These are phyloP conservation scores for Diaporthe eres DNA, from an alignment of 2,329 filamentous ascomycete genomes.

Conservation along the genomic window DNA sequence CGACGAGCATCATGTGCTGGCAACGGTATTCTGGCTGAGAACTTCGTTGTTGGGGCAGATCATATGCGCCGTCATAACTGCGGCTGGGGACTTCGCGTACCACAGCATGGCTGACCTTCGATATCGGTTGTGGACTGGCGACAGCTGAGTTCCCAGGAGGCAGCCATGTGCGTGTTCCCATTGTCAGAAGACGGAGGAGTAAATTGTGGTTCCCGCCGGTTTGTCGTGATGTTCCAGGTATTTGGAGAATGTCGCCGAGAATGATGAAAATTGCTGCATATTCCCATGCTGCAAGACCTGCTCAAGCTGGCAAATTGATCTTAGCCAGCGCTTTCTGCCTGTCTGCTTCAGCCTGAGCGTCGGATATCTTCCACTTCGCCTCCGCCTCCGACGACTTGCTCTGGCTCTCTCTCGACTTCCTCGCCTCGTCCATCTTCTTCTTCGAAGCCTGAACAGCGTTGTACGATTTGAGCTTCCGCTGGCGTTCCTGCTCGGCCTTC, in stretches of 20 bases:
- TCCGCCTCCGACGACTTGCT: conserved; percentile 29
- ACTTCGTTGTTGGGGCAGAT: neutral
- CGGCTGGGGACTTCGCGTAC: neutral
- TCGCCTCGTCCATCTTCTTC: conserved; percentile 18
- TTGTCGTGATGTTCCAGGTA: neutral
- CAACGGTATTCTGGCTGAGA: no score
- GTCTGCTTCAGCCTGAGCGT: conserved; percentile 25
- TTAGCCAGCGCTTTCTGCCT: conserved; percentile 9
- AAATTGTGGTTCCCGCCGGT: neutral
- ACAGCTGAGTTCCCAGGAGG: neutral
- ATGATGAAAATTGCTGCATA: no score
- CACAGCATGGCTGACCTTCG: neutral
- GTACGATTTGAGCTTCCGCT: conserved; percentile 22
- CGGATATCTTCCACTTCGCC: conserved; percentile 16
- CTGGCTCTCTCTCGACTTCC: neutral
- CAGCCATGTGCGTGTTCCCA: neutral
- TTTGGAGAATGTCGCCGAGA: neutral
- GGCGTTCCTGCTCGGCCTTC: conserved; percentile 29
- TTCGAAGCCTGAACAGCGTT: neutral
- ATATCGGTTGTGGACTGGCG: neutral
- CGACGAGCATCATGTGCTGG: neutral
- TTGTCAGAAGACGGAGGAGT: neutral
- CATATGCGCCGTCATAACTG: neutral
- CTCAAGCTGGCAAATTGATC: neutral
- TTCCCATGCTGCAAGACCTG: neutral